Base-by-base conservation (phyloP, 2,329 filamentous ascomycete species). In the Fusarium xylarioides region DNA sequence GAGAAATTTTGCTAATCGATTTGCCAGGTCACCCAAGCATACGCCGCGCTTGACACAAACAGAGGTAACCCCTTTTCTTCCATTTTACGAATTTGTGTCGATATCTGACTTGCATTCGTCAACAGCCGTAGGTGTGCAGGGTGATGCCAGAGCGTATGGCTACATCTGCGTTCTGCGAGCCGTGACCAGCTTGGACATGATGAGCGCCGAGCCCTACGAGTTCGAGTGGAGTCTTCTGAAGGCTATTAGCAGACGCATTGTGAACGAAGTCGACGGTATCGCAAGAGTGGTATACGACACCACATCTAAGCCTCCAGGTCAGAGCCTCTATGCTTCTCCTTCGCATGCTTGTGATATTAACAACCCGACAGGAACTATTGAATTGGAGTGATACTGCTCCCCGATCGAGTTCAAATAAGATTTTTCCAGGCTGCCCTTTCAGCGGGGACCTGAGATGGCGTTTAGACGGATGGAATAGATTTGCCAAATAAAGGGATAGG, bases 181-280 rank as follows among this genome's bases (percentile, higher is more conserved):
- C 12, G 84, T 88, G 4, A 81, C 77, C 23, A 87, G 81, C 46
- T 71, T 70, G 26, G 80, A 82, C 47, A 79, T 93, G 81, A 95
- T 95, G 93, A 93, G 88, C 5, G 92, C 92, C 30, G 88, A 93
- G 79, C 61, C 61, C 12, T 63, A 63, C 14, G 61, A 63, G 35
- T 63, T 63, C 23, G 46, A 63, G 43, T 63, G 61, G 61, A 63
- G 57, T 46, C 61, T 63, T 30, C 30, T 63, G 21, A 63, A 63
- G 57, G 61, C 61, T 63, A 63, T 63, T 21, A 63, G 61, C 43
- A 63, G 61, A 21, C 60, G 61, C 42, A 63, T 63, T 47, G 61
- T 63, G 57, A 63, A 63, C 57, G 61, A 63, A 46, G 61, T 63
- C 49, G 61, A 63, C 37, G 61, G 61, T 21, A 63, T 63, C 8